phyloP scores from a whole-genome alignment of 768 basidiomycete species.

The Rhizopogon vesiculosus region DNA sequence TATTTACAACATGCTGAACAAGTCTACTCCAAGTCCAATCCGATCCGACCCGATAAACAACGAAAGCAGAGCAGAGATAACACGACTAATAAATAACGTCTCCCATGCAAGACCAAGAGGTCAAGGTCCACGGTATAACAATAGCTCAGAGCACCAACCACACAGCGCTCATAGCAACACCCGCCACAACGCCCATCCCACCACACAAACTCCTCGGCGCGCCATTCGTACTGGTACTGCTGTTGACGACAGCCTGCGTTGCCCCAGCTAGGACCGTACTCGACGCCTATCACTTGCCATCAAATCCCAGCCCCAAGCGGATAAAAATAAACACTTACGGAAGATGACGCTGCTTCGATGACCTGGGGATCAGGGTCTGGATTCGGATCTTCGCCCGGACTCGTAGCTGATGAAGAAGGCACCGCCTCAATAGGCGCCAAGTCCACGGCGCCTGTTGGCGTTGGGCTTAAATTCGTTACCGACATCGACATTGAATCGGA shows the following conservation, averaged over 20 bases:
- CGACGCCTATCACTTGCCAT: not conserved
- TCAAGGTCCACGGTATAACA: not conserved
- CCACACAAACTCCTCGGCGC: slow-evolving; percentile 7
- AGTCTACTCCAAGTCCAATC: not conserved
- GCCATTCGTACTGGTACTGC: slow-evolving; percentile 6
- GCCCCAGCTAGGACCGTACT: not conserved
- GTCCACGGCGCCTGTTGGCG: too few species aligned
- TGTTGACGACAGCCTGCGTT: not conserved
- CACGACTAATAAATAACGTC: not conserved
- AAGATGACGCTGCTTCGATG: not conserved
- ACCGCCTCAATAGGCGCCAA: not conserved
- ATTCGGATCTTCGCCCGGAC: not conserved
- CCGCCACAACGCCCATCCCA: slow-evolving; percentile 3
- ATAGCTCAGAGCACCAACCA: not conserved
- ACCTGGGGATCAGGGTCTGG: not conserved
- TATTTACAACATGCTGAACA: not conserved
- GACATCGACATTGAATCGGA: not conserved
- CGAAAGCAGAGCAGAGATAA: not conserved
- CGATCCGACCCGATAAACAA: not conserved
- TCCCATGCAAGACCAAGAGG: not conserved
- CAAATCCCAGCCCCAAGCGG: too few species aligned
- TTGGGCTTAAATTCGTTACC: too few species aligned
- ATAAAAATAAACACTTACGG: not conserved
- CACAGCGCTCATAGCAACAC: not conserved
- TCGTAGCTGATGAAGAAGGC: not conserved